Conservation (phyloP, 441 rosid species). For the Metrosideros polymorpha region DNA sequence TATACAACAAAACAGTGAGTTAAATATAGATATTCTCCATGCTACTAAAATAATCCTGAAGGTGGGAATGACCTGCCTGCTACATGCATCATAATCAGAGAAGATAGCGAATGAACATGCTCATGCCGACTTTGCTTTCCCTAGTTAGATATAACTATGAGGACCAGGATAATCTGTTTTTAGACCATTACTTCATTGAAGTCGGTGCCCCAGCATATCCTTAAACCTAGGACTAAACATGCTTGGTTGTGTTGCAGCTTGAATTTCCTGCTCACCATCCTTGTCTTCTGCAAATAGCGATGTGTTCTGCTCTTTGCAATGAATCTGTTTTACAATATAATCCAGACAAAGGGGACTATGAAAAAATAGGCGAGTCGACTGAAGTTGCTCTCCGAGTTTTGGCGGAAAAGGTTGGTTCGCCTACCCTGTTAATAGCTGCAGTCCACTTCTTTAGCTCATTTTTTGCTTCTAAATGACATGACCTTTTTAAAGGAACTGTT, state of each 20-base stretch:
- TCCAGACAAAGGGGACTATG: conserved; percentile 86
- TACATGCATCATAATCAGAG: background rate
- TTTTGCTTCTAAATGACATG: background rate
- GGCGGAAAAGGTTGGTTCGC: conserved; percentile 77
- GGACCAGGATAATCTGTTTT: background rate
- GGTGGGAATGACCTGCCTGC: background rate
- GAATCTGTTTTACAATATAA: conserved; percentile 95
- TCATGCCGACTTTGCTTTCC: background rate
- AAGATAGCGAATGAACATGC: background rate
- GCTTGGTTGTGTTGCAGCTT: conserved; percentile 50
- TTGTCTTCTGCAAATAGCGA: conserved; percentile 90
- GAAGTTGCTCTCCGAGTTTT: conserved; percentile 97
- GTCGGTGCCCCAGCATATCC: background rate
- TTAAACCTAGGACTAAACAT: conserved; percentile 7
- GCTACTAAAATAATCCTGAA: background rate
- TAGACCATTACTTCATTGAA: background rate
- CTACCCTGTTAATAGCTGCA: background rate
- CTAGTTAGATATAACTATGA: background rate
- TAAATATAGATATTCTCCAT: background rate
- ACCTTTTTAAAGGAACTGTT: background rate
- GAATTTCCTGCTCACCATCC: conserved; percentile 92
- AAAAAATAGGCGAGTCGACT: conserved; percentile 98
- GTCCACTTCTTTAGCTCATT: background rate
- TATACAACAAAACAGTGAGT: background rate
- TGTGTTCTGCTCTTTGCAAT: conserved; percentile 97